Conservation (phyloP, 2,329 filamentous ascomycete genomes). For the Fusarium praegraminearum region DNA sequence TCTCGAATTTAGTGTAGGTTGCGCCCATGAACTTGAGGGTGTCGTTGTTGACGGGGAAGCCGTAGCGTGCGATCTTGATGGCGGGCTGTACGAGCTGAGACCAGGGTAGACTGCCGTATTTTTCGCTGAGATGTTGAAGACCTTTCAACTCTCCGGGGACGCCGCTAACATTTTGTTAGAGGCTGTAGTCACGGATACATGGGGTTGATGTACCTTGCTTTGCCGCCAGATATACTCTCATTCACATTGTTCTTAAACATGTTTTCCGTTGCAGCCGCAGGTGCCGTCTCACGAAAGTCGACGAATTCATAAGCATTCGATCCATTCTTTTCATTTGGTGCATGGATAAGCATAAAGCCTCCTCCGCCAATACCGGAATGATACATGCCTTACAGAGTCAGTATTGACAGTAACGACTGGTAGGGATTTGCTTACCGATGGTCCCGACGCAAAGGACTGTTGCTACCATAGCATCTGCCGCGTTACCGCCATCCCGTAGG, state of each 20-base stretch:
- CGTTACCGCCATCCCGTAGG: slow-evolving; percentile 71
- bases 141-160: slow-evolving; percentile 80
- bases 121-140: slow-evolving; percentile 76
- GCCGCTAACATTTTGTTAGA: slow-evolving; percentile 56
- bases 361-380: slow-evolving; percentile 81
- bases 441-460: slow-evolving; percentile 74
- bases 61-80: slow-evolving; percentile 76
- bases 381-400: slow-evolving; percentile 63
- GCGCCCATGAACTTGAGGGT: slow-evolving; percentile 76
- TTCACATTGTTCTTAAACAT: slow-evolving; percentile 81
- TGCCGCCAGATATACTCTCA: slow-evolving; percentile 74
- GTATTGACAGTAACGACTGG: rapidly evolving
- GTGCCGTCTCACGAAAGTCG: slow-evolving; percentile 88
- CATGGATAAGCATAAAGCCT: slow-evolving; percentile 81
- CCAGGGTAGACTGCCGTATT: slow-evolving; percentile 75
- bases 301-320: slow-evolving; percentile 76
- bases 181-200: rapidly evolving
- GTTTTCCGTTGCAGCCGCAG: slow-evolving; percentile 79
- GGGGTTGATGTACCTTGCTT: slow-evolving; percentile 72
- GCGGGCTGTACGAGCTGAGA: slow-evolving; percentile 75
- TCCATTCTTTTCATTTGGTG: slow-evolving; percentile 62
- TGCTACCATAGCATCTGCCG: slow-evolving; percentile 73
- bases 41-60: slow-evolving; percentile 79
- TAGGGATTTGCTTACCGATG: slow-evolving; percentile 50
- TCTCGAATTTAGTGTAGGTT: slow-evolving; percentile 58